Conservation (phyloP, 495 filamentous ascomycete genomes). For the Chaetomidium leptoderma region DNA sequence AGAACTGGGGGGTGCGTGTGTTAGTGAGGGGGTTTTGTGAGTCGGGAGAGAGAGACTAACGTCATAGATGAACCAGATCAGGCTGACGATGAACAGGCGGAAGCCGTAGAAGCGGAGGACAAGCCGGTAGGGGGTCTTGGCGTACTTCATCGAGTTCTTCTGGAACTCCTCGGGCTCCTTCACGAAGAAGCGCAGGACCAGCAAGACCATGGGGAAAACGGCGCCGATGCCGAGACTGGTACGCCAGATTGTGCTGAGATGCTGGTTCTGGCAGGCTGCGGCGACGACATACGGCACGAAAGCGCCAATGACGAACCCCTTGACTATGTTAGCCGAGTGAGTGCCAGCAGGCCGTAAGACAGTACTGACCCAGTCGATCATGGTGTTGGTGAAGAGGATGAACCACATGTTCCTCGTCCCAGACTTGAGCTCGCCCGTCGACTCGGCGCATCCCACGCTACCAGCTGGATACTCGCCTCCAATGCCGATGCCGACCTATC, state of each 20-base stretch:
- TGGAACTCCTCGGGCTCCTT: slow-evolving; percentile 82
- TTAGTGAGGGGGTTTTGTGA: slow-evolving; percentile 10
- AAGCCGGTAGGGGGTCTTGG: slow-evolving; percentile 53
- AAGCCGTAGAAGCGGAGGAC: slow-evolving; percentile 56
- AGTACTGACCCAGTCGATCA: slow-evolving; percentile 61
- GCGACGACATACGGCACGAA: slow-evolving; percentile 69
- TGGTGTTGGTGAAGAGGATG: slow-evolving; percentile 86
- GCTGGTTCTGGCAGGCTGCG: slow-evolving; percentile 61
- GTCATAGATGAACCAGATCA: slow-evolving; percentile 93
- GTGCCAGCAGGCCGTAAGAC: neutral
- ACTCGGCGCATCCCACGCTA: slow-evolving; percentile 77
- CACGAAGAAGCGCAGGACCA: slow-evolving; percentile 70
- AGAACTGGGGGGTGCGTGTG: slow-evolving; percentile 46
- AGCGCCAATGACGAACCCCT: slow-evolving; percentile 69
- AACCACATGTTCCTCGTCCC: slow-evolving; percentile 89
- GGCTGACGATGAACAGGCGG: slow-evolving; percentile 61
- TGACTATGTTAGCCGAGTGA: slow-evolving; percentile 17
- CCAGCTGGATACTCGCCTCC: slow-evolving; percentile 87
- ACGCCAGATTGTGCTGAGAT: slow-evolving; percentile 71
- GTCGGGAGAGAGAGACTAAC: slow-evolving; percentile 30
- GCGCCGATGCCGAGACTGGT: slow-evolving; percentile 72
- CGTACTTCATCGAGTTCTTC: slow-evolving; percentile 48
- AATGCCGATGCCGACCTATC: slow-evolving; percentile 50
- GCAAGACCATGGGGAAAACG: slow-evolving; percentile 68
- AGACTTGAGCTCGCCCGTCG: slow-evolving; percentile 70